Conservation (phyloP, 768 basidiomycete species). For the Zangia roseola region DNA sequence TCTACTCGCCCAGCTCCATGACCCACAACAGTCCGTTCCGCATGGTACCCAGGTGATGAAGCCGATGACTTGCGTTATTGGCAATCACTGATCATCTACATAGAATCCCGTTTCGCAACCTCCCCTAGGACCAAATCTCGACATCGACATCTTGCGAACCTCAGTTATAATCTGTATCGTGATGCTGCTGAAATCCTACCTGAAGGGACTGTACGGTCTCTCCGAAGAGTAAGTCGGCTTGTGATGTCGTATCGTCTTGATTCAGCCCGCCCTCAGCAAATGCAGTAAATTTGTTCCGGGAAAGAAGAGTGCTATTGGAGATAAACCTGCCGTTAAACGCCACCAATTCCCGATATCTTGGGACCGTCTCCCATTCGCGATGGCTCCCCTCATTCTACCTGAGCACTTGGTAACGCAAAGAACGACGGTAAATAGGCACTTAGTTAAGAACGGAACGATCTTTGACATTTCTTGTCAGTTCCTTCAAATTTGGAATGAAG, state of each 20-base stretch:
- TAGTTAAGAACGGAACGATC: neutral
- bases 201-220: conserved; percentile 80
- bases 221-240: conserved; percentile 78
- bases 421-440: conserved; percentile 49
- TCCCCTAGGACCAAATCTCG: conserved; percentile 6
- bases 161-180: conserved; percentile 82
- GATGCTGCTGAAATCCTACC: conserved; percentile 82
- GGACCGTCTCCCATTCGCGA: conserved; percentile 71
- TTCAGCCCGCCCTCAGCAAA: conserved; percentile 57
- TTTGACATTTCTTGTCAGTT: conserved; percentile 44
- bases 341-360: conserved; percentile 65
- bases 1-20: conserved; percentile 60
- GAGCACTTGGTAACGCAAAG: conserved; percentile 65
- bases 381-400: conserved; percentile 53
- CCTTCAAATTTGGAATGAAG: conserved; percentile 78
- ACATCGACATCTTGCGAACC: conserved; percentile 47
- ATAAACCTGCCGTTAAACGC: conserved; percentile 70
- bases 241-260: neutral
- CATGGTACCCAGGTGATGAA: conserved; percentile 9
- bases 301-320: conserved; percentile 89
- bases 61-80: neutral
- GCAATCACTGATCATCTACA: neutral
- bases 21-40: conserved; percentile 10
- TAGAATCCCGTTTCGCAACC: conserved; percentile 4
- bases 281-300: conserved; percentile 82